A percentile compares a stretch with the other conserved stretches of the same genome.
phyloP scores from a whole-genome alignment of 495 filamentous ascomycete genomes.

The Cercophora samala region DNA sequence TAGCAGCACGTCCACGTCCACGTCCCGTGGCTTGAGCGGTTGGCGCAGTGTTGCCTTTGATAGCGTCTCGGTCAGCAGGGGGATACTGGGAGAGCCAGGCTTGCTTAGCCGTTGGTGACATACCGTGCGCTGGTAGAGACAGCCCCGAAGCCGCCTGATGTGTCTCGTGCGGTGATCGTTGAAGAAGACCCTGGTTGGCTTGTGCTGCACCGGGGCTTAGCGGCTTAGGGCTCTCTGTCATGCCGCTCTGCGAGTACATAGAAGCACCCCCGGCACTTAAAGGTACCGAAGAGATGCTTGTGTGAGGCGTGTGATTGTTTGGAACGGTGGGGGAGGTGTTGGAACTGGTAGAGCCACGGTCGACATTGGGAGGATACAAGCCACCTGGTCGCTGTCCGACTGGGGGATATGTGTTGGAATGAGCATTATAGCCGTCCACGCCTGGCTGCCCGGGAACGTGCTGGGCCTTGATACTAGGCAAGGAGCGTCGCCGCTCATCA shows the following conservation, averaged over 20 bases:
- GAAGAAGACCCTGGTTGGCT: constrained; percentile 33
- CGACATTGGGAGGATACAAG: constrained; percentile 59
- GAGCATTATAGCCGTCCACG: constrained; percentile 39
- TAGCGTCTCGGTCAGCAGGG: constrained; percentile 48
- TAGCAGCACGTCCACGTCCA: constrained; percentile 25
- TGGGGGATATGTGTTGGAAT: constrained; percentile 76
- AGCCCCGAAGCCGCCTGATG: constrained; percentile 34
- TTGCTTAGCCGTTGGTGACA: constrained; percentile 32
- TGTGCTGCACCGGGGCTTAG: constrained; percentile 63
- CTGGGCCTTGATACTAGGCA: constrained; percentile 71
- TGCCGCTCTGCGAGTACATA: constrained; percentile 64
- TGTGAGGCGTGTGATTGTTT: constrained; percentile 45
- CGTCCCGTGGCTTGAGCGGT: constrained; percentile 28
- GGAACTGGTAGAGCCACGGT: constrained; percentile 50
- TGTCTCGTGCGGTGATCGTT: constrained; percentile 36
- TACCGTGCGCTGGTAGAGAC: constrained; percentile 40
- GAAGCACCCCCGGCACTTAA: constrained; percentile 51
- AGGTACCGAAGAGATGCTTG: constrained; percentile 47
- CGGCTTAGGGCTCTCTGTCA: constrained; percentile 85
- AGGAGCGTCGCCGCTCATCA: constrained; percentile 50
- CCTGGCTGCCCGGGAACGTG: constrained; percentile 54
- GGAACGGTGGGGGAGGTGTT: constrained; percentile 48
- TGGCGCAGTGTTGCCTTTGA: constrained; percentile 38
- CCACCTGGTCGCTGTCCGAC: constrained; percentile 51
- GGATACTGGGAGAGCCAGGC: constrained; percentile 43